phyloP scores from a whole-genome alignment of 495 filamentous ascomycete genomes.

The Talaromyces liani region DNA sequence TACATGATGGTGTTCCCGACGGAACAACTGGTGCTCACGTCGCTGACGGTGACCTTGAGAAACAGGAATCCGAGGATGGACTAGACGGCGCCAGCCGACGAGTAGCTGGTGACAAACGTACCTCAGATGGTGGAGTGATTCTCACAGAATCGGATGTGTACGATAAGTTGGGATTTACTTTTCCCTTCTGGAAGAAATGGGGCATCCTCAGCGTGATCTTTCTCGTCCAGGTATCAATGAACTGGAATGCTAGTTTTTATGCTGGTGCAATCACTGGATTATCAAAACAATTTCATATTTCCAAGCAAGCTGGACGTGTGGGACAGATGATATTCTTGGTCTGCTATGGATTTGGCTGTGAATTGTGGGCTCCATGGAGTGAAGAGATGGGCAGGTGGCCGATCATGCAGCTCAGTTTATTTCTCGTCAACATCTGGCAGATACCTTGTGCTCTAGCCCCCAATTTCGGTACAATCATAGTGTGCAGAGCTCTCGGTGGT shows the following conservation, averaged over 20 bases:
- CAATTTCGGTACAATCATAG: constrained; percentile 55
- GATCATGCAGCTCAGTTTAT: constrained; percentile 53
- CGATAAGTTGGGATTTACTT: constrained; percentile 52
- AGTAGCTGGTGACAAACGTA: constrained; percentile 4
- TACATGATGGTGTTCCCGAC: constrained; percentile 3
- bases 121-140: constrained; percentile 40
- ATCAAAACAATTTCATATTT: constrained; percentile 47
- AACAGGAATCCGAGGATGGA: constrained; percentile 15
- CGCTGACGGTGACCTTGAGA: constrained; percentile 16
- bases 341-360: constrained; percentile 62
- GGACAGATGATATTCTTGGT: constrained; percentile 59
- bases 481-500: constrained; percentile 53
- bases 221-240: constrained; percentile 65
- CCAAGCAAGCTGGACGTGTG: constrained; percentile 48
- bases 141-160: constrained; percentile 51
- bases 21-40: constrained; percentile 10
- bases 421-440: constrained; percentile 59
- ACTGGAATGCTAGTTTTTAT: constrained; percentile 65
- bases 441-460: constrained; percentile 56
- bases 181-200: constrained; percentile 57
- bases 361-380: constrained; percentile 67
- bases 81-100: constrained; percentile 9
- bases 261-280: constrained; percentile 50
- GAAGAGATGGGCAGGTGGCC: constrained; percentile 61
- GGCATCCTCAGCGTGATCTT: constrained; percentile 59